Evolutionary conservation across 768 basidiomycete genomes (phyloP).

Genomic region (Macrolepiota fuliginosa): DNA sequence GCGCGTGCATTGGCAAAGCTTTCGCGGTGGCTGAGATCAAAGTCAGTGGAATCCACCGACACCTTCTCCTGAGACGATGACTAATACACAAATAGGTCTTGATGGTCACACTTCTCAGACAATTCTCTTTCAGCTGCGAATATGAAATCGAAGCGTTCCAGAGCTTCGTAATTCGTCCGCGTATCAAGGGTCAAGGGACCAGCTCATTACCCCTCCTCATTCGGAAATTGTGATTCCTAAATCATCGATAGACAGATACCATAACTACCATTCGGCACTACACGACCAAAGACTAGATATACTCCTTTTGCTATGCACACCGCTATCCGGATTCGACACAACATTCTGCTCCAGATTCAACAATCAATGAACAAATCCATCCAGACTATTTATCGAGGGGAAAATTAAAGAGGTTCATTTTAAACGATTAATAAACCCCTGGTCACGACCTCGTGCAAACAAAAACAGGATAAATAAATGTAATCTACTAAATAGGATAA

Average conservation of each 20-base stretch:
- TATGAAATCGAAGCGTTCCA: constrained; percentile 57
- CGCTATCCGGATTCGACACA: neutral
- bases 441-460: neutral
- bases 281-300: neutral
- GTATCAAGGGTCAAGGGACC: constrained; percentile 46
- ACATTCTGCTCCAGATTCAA: neutral
- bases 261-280: neutral
- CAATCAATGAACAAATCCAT: neutral
- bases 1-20: constrained; percentile 57
- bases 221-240: constrained; percentile 29
- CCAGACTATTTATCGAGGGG: neutral
- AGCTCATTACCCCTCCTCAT: constrained; percentile 54
- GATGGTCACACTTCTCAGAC: no score
- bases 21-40: constrained; percentile 62
- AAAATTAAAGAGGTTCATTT: constrained; percentile 5
- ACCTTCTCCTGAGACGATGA: neutral
- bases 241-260: neutral
- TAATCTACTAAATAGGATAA: neutral
- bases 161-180: constrained; percentile 58
- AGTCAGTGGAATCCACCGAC: constrained; percentile 35
- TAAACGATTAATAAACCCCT: neutral
- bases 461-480: neutral
- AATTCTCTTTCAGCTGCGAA: constrained; percentile 44
- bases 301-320: neutral
- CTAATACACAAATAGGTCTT: constrained; percentile 21